Percentiles rank a stretch among this genome's conserved stretches.
These are phyloP conservation scores for Dissophora ornata DNA, from an alignment of 192 early-diverging fungal species.

Conservation along the genomic window DNA sequence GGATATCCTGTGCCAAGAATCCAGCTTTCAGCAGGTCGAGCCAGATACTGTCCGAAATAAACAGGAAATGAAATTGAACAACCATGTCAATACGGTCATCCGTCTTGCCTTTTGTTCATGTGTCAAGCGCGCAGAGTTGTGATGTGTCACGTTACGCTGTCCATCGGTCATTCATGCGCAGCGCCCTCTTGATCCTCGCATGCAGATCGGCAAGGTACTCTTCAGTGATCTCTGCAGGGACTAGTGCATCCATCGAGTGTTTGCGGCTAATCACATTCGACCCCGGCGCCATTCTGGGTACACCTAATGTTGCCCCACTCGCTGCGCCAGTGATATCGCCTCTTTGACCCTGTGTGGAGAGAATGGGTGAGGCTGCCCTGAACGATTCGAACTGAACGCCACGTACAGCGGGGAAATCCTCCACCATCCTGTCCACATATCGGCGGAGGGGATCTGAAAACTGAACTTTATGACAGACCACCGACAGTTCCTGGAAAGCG, in stretches of 20 bases:
- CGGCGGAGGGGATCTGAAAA: slow-evolving; percentile 65
- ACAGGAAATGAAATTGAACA: slow-evolving; percentile 8
- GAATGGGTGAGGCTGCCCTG: slow-evolving; percentile 34
- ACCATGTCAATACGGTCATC: no score
- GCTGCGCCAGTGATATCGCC: neutral
- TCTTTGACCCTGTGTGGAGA: slow-evolving; percentile 17
- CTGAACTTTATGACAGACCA: slow-evolving; percentile 49
- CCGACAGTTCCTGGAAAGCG: slow-evolving; percentile 55
- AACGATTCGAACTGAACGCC: slow-evolving; percentile 39
- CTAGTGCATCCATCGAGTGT: slow-evolving; percentile 26
- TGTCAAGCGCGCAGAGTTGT: no score
- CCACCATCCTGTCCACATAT: slow-evolving; percentile 73
- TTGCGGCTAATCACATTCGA: slow-evolving; percentile 9
- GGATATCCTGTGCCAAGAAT: slow-evolving; percentile 85
- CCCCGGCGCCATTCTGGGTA: slow-evolving; percentile 3
- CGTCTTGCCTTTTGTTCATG: no score
- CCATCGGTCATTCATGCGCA: slow-evolving; percentile 75
- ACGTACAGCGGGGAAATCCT: slow-evolving; percentile 60
- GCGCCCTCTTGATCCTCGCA: slow-evolving; percentile 76
- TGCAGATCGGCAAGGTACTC: slow-evolving; percentile 77
- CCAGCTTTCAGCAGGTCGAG: slow-evolving; percentile 78
- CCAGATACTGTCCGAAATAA: slow-evolving; percentile 68
- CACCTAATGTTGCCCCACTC: slow-evolving; percentile 1
- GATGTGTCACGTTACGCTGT: no score
- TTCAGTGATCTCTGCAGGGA: slow-evolving; percentile 59